Evolutionary conservation across 805 yeast genomes (phyloP).

Genomic region (Sugiyamaella americana): DNA sequence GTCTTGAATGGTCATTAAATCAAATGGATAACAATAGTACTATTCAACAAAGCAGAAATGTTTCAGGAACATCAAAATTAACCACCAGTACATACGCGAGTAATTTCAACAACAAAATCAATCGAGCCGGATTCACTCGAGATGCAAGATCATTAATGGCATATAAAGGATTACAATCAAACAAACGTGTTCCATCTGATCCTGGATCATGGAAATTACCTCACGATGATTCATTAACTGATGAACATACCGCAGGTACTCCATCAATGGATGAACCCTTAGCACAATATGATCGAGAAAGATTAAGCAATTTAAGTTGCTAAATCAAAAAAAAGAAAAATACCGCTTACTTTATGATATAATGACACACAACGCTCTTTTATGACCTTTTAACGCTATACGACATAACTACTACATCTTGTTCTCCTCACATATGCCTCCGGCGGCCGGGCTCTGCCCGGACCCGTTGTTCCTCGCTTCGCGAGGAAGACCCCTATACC

Average conservation of each 20-base stretch:
- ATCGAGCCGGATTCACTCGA: constrained; percentile 19
- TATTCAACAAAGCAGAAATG: constrained; percentile 9
- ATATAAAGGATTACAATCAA: neutral
- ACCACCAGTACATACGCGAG: constrained; percentile 6
- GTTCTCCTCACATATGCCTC: no score
- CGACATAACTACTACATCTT: no score
- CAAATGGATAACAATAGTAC: constrained; percentile 3
- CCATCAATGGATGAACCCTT: neutral
- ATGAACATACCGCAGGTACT: neutral
- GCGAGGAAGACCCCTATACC: no score
- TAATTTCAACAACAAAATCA: constrained; percentile 9
- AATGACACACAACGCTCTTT: no score
- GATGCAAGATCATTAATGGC: constrained; percentile 4
- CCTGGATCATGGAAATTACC: neutral
- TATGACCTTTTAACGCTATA: constrained; percentile 6
- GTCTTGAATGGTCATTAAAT: constrained; percentile 15
- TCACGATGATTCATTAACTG: neutral
- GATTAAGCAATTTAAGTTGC: constrained; percentile 5
- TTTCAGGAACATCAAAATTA: constrained; percentile 10
- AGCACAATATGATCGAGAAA: constrained; percentile 18
- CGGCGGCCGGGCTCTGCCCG: no score
- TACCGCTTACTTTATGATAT: no score
- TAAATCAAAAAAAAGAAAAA: no score
- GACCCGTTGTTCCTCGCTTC: no score
- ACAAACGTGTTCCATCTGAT: neutral